Evolutionary conservation across 805 yeast genomes (phyloP), one percentile per base, ranked within the genome.

Genomic region (Zygosaccharomyces lentus): DNA sequence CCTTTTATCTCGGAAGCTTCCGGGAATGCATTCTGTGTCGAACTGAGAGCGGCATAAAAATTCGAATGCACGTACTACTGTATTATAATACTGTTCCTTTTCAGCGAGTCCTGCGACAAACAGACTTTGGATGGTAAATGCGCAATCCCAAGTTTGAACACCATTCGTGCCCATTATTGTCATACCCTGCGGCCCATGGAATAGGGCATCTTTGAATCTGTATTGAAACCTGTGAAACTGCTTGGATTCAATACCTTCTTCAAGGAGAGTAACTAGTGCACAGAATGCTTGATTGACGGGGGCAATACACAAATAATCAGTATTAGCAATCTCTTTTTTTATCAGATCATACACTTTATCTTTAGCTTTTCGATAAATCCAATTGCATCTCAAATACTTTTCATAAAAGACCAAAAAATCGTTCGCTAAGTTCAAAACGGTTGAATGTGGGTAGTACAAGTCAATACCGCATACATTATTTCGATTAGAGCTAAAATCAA

Each of bases 111-210:
- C 96, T 0, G 96, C 86, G 57, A 77, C 70, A 49, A 87, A 81
- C 51, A 80, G 76, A 58, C 87, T 87, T 61, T 93, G 99, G 21
- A 93, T 72, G 46, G 87, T 84, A 69, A 93, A 91, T 0, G 97
- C 90, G 23, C 83, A 82, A 65, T 93, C 99, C 99, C 99, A 93
- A 1, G 84, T 90, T 67, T 93, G 99, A 0, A 87, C 87, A 19
- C 99, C 99, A 65, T 93, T 93, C 0, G 99, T 93, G 2, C 99
- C 99, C 87, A 85, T 87, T 46, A 87, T 84, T 2, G 91, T 78
- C 81, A 93, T 75, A 4, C 99, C 99, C 61, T 84, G 85, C 0
- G 89, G 85, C 0, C 96, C 95, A 68, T 84, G 83, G 66, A 86
- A 89, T 42, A 88, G 57, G 30, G 80, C 81, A 56, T 93, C 97